These are phyloP conservation scores for Aspergillus uvarum DNA, from an alignment of 2,329 filamentous ascomycete genomes.

Conservation along the genomic window DNA sequence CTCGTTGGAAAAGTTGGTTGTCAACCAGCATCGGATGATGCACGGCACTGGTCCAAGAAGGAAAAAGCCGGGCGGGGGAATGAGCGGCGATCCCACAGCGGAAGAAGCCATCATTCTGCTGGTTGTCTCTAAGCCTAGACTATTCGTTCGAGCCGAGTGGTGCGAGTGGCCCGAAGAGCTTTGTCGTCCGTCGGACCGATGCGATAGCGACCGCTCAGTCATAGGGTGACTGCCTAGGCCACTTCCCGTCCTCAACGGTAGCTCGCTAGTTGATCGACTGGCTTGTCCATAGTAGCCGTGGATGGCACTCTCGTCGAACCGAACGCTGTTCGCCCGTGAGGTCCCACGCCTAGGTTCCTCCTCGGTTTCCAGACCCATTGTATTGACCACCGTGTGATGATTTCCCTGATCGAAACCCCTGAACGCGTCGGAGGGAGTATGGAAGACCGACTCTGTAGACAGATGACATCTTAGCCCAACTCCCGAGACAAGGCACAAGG, in stretches of 20 bases:
- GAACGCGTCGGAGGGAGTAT: conserved; percentile 80
- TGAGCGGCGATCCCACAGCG: conserved; percentile 68
- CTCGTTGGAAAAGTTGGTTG: conserved; percentile 83
- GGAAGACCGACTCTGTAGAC: conserved; percentile 69
- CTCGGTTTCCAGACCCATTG: conserved; percentile 80
- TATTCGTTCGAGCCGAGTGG: conserved; percentile 79
- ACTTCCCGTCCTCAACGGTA: conserved; percentile 74
- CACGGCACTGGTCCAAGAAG: conserved; percentile 85
- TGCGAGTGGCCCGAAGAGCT: conserved; percentile 85
- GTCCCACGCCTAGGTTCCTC: conserved; percentile 82
- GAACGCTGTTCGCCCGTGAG: conserved; percentile 92
- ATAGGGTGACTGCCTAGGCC: conserved; percentile 75
- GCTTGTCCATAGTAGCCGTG: conserved; percentile 86
- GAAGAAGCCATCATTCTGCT: conserved; percentile 63
- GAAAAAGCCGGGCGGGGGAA: conserved; percentile 79
- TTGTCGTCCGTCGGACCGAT: conserved; percentile 93
- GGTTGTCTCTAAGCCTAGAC: conserved; percentile 73
- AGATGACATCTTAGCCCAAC: neutral
- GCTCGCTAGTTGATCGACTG: conserved; percentile 79
- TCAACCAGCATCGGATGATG: conserved; percentile 95
- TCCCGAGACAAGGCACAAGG: conserved; percentile 4
- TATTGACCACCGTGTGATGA: conserved; percentile 73
- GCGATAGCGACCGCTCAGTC: conserved; percentile 87
- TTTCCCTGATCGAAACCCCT: conserved; percentile 84
- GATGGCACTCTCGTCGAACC: conserved; percentile 93